phyloP scores from a whole-genome alignment of 495 filamentous ascomycete genomes.

The Hypomontagnella monticulosa region DNA sequence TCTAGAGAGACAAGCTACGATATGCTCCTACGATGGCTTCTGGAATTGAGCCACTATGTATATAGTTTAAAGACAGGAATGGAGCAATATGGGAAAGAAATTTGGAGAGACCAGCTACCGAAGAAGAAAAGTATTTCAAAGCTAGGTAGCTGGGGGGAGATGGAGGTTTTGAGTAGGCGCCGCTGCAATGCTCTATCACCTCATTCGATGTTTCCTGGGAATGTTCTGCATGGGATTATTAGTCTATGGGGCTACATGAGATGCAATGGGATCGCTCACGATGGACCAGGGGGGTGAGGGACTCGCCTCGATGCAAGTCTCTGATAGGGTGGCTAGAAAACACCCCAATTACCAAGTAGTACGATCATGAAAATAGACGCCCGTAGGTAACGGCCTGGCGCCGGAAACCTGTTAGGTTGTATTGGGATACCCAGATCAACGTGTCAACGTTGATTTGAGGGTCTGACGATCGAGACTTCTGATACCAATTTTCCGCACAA shows the following conservation, averaged over 20 bases:
- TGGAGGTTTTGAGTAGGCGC: constrained; percentile 66
- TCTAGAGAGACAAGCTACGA: constrained; percentile 41
- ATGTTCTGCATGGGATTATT: constrained; percentile 53
- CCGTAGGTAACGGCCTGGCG: constrained; percentile 39
- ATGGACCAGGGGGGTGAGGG: constrained; percentile 32
- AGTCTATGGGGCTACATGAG: constrained; percentile 44
- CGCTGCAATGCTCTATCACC: constrained; percentile 45
- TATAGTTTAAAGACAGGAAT: constrained; percentile 44
- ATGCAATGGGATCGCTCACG: constrained; percentile 49
- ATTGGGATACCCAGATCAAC: constrained; percentile 38
- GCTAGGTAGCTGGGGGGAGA: constrained; percentile 50
- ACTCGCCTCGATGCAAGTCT: constrained; percentile 31
- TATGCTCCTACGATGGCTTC: constrained; percentile 32
- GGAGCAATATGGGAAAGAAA: constrained; percentile 48
- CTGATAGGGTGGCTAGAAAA: constrained; percentile 44
- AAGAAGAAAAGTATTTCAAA: constrained; percentile 47
- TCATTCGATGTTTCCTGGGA: constrained; percentile 46
- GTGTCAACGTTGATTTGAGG: constrained; percentile 33
- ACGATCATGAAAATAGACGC: constrained; percentile 47
- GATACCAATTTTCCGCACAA: constrained; percentile 17
- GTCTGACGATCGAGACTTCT: constrained; percentile 25
- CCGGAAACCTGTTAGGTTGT: constrained; percentile 37
- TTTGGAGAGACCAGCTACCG: constrained; percentile 65
- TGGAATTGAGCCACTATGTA: constrained; percentile 28
- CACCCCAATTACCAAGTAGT: constrained; percentile 46